Evolutionary conservation across 2,329 filamentous ascomycete genomes (phyloP).

Genomic region (Claviceps humidiphila): DNA sequence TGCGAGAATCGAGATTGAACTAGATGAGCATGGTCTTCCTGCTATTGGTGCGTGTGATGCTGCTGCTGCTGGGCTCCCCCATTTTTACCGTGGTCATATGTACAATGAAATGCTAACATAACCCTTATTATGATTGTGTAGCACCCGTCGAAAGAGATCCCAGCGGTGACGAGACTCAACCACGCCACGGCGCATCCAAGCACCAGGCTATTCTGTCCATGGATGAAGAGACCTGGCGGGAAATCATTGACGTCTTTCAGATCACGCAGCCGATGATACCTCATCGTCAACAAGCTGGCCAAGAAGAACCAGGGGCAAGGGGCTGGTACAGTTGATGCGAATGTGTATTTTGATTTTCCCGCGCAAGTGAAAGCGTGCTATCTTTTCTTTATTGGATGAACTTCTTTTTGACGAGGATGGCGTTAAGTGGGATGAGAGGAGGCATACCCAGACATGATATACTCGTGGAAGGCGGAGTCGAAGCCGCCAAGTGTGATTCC

Average conservation of each 20-base stretch:
- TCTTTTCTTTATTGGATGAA: neutral
- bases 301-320: slow-evolving; percentile 37
- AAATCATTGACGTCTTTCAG: slow-evolving; percentile 61
- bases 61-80: neutral
- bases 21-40: slow-evolving; percentile 63
- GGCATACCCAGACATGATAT: too few relatives aligned
- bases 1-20: slow-evolving; percentile 59
- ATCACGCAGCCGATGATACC: slow-evolving; percentile 73
- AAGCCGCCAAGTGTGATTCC: neutral
- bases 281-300: slow-evolving; percentile 53
- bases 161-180: slow-evolving; percentile 30
- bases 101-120: neutral
- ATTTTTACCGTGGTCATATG: neutral
- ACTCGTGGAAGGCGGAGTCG: neutral
- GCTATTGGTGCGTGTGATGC: slow-evolving; percentile 55
- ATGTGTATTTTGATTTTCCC: neutral
- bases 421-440: neutral
- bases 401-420: neutral
- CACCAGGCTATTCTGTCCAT: slow-evolving; percentile 83
- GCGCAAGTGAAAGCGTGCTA: neutral
- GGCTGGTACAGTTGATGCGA: slow-evolving; percentile 50
- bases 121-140: neutral
- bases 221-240: slow-evolving; percentile 72
- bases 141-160: slow-evolving; percentile 28
- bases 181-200: slow-evolving; percentile 43